Conservation (phyloP, 163 green algal genomes). For the Chlamydomonas reinhardtii region DNA sequence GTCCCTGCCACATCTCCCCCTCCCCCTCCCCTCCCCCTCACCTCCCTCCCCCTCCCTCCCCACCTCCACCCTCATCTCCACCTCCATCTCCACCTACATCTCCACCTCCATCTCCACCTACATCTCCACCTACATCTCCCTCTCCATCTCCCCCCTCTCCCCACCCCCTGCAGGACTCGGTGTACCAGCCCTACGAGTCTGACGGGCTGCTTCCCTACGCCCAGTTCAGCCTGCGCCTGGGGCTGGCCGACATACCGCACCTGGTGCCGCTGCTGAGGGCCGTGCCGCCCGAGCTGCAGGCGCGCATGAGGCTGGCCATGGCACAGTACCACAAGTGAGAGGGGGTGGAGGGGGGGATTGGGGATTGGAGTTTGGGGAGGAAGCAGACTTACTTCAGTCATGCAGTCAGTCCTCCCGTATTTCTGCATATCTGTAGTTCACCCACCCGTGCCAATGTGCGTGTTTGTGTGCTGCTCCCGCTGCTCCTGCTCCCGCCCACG, state of each 20-base stretch:
- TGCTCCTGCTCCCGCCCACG: too few species aligned
- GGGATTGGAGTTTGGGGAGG: not conserved
- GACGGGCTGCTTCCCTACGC: slow-evolving; percentile 34
- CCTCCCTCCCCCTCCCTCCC: too few species aligned
- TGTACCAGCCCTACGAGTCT: slow-evolving; percentile 44
- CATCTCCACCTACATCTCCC: not conserved
- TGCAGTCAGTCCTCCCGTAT: too few species aligned
- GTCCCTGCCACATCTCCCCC: too few species aligned
- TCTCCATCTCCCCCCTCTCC: not conserved
- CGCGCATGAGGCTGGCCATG: slow-evolving; percentile 26
- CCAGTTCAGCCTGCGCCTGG: slow-evolving; percentile 20
- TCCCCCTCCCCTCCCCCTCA: too few species aligned
- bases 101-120: not conserved
- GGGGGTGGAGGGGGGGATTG: not conserved
- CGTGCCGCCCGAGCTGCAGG: not conserved
- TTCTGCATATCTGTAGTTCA: too few species aligned
- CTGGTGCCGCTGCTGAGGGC: slow-evolving; percentile 12
- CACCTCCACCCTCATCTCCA: too few species aligned
- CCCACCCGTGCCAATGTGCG: too few species aligned
- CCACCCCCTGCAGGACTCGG: slow-evolving; percentile 6
- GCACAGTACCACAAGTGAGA: slow-evolving; percentile 25
- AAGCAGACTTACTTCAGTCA: too few species aligned
- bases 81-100: too few species aligned
- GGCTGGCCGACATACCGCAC: slow-evolving; percentile 19
- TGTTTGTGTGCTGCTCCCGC: too few species aligned